Evolutionary conservation across 1,139 yeast species (phyloP), one percentile per base, ranked within the genome.

Genomic region (Blastobotrys arbuscula): DNA sequence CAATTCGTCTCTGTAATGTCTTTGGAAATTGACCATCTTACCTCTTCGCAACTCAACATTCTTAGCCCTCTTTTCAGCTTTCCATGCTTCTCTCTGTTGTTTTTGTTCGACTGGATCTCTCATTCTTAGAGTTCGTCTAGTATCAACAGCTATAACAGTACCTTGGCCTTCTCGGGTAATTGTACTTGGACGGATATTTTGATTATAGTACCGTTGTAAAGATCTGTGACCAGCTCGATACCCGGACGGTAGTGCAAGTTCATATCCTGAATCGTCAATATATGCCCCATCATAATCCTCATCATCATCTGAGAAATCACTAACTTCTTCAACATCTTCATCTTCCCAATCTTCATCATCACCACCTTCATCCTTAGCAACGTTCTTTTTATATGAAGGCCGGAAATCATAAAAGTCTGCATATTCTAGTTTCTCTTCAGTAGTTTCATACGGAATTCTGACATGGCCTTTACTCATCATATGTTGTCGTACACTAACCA

Each of bases 401-500:
- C 83, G 73, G 68, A 89, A 92, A 66, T 92, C 97, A 63, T 92
- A 92, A 62, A 83, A 92, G 47, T 83, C 85, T 0, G 94, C 79
- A 39, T 90, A 74, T 61, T 84, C 88, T 49, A 83, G 76, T 64
- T 83, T 84, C 62, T 92, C 95, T 50, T 84, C 84, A 53, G 81
- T 85, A 0, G 79, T 69, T 59, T 92, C 97, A 66, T 87, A 94
- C 0, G 98, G 97, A 50, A 92, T 77, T 64, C 80, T 78, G 72
- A 90, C 84, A 65, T 92, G 99, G 54, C 89, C 79, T 67, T 92
- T 92, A 19, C 84, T 76, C 7, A 75, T 62, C 88, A 90, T 84
- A 65, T 92, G 99, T 39, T 89, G 95, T 57, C 97, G 81, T 7
- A 87, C 92, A 50, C 96, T 87, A 62, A 87, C 95, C 34, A 90